Percentiles rank a stretch among this genome's conserved stretches.
phyloP scores from a whole-genome alignment of 202 grass and related monocot genomes.

The Schoenoplectus triqueter region DNA sequence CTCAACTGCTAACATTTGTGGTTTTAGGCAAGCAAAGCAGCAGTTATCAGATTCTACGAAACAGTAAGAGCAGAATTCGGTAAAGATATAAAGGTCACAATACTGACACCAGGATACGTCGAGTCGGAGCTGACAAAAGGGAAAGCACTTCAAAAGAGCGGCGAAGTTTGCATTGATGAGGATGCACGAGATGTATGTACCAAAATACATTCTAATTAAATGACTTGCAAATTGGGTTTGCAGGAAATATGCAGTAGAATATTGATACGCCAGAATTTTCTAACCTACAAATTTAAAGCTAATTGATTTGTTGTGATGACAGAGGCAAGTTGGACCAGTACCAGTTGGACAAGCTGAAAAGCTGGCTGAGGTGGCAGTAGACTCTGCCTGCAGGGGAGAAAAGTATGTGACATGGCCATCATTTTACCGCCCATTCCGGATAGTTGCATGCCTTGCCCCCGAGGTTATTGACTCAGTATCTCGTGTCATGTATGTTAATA shows the following conservation, averaged over 20 bases:
- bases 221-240: neutral
- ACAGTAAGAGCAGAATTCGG: constrained; percentile 65
- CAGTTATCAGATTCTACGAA: constrained; percentile 63
- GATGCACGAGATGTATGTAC: constrained; percentile 61
- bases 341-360: constrained; percentile 46
- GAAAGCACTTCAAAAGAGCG: constrained; percentile 51
- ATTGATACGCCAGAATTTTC: neutral
- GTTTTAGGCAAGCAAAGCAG: constrained; percentile 79
- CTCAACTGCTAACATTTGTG: constrained; percentile 2
- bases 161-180: constrained; percentile 47
- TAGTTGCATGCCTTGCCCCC: constrained; percentile 46
- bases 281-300: neutral
- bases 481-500: constrained; percentile 29
- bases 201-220: constrained; percentile 15
- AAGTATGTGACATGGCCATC: constrained; percentile 68
- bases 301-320: constrained; percentile 34
- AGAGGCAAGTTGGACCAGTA: constrained; percentile 54
- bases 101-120: constrained; percentile 55
- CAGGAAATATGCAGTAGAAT: constrained; percentile 3
- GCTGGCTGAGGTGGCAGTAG: constrained; percentile 42
- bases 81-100: constrained; percentile 50
- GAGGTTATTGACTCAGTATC: constrained; percentile 45
- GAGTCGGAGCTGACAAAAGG: constrained; percentile 69
- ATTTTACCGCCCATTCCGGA: constrained; percentile 48
- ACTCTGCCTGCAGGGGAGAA: constrained; percentile 53